Conservation (phyloP, 805 yeast species). For the Saturnispora gosingensis region DNA sequence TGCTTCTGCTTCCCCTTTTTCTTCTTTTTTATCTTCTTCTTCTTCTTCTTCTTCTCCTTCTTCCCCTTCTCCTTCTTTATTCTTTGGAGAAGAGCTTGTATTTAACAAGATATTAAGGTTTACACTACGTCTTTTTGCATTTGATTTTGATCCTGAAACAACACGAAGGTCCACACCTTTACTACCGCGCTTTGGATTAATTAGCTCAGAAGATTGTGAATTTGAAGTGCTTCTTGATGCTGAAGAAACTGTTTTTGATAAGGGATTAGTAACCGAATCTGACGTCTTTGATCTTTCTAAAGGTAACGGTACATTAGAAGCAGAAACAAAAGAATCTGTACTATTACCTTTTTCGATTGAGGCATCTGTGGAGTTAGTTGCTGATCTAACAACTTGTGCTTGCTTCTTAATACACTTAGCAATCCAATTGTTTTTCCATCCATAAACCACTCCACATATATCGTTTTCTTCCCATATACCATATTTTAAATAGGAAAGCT, state of each 20-base stretch:
- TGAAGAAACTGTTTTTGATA: not conserved
- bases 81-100: not conserved
- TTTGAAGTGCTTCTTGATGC: not conserved
- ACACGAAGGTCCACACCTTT: slow-evolving; percentile 5
- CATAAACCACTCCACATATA: slow-evolving; percentile 24
- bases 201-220: not conserved
- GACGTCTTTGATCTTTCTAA: not conserved
- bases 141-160: not conserved
- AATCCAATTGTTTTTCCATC: slow-evolving; percentile 28
- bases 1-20: not conserved
- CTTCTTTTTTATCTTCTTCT: not conserved
- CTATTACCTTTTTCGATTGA: not conserved
- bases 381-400: not conserved
- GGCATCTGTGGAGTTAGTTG: not conserved
- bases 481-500: slow-evolving; percentile 31
- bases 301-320: not conserved
- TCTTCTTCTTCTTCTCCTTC: not conserved
- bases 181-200: not conserved
- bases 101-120: slow-evolving; percentile 1
- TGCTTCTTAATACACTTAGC: slow-evolving; percentile 3
- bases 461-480: slow-evolving; percentile 61
- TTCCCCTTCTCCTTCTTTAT: not conserved
- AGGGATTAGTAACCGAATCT: not conserved
- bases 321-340: slow-evolving; percentile 2
- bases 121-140: slow-evolving; percentile 3